Percentiles rank a stretch among this genome's conserved stretches.
Conservation (phyloP, 2,329 filamentous ascomycete genomes). For the Fusarium musae region DNA sequence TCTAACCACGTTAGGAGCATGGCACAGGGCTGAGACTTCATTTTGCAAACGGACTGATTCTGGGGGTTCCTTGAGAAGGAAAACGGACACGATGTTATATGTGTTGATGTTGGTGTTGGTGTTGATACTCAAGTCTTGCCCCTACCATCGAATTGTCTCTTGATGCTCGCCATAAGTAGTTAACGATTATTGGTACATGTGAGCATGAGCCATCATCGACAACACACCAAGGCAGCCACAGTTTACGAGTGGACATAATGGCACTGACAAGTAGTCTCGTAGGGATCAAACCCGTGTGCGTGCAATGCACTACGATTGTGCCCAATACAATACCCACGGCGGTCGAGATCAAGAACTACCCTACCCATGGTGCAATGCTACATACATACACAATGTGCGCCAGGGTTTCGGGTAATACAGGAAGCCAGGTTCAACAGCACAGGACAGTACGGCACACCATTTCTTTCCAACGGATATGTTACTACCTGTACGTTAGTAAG, state of each 20-base stretch:
- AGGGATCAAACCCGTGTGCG: background rate
- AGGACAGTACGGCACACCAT: background rate
- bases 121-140: background rate
- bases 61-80: background rate
- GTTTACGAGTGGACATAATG: background rate
- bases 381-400: background rate
- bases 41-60: constrained; percentile 12
- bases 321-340: background rate
- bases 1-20: background rate
- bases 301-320: constrained; percentile 3
- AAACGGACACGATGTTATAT: background rate
- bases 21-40: constrained; percentile 21
- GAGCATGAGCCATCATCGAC: background rate
- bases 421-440: background rate
- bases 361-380: background rate
- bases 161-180: background rate
- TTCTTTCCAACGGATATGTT: background rate
- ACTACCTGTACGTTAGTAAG: background rate
- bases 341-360: background rate
- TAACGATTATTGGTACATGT: background rate
- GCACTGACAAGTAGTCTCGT: background rate
- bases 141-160: background rate
- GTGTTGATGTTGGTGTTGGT: background rate
- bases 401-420: constrained; percentile 9
- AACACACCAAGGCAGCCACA: background rate